Conservation (phyloP, 2,329 filamentous ascomycete genomes). For the Trichophyton equinum region DNA sequence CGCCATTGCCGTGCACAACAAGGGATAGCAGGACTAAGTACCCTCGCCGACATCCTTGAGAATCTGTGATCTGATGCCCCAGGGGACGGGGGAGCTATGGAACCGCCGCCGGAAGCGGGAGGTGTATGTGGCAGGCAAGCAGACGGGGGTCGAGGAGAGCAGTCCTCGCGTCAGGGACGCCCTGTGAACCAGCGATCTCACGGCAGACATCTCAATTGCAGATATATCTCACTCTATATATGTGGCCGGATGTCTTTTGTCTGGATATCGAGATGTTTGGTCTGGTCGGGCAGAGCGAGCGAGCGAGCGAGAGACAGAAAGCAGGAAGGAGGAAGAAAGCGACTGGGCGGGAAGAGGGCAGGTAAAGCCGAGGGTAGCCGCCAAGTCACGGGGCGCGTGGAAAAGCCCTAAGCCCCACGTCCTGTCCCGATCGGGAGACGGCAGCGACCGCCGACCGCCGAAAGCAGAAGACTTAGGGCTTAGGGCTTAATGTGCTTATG, state of each 20-base stretch:
- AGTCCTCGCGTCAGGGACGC: conserved; percentile 20
- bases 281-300: neutral
- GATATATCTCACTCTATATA: neutral
- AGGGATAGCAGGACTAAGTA: conserved; percentile 11
- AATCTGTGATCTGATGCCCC: conserved; percentile 29
- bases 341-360: neutral
- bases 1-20: neutral
- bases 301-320: neutral
- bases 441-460: neutral
- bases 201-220: conserved; percentile 4
- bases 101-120: conserved; percentile 22
- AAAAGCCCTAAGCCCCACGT: neutral
- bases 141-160: conserved; percentile 14
- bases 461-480: neutral
- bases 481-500: neutral
- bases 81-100: conserved; percentile 24
- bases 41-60: conserved; percentile 35
- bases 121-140: conserved; percentile 3
- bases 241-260: neutral
- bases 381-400: neutral
- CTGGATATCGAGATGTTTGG: neutral
- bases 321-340: neutral
- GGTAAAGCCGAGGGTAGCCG: neutral
- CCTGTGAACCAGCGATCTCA: conserved; percentile 20
- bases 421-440: neutral